Conservation (phyloP, 768 basidiomycete genomes). For the Strobilomyces confusus region DNA sequence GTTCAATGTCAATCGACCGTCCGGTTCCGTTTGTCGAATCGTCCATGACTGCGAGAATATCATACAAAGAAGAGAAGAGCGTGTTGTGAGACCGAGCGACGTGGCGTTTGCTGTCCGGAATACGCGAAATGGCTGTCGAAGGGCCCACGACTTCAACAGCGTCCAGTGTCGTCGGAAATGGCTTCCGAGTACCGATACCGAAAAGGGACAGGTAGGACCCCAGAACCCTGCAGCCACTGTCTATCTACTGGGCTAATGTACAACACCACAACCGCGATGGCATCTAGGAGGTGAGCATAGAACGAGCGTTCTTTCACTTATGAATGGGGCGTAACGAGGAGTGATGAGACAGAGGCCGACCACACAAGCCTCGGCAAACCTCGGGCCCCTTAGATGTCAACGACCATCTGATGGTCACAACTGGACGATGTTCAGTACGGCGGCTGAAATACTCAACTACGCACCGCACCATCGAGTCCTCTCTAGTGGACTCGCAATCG, state of each 20-base stretch:
- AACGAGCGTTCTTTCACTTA: not conserved
- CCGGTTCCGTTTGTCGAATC: constrained; percentile 9
- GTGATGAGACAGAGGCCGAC: not conserved
- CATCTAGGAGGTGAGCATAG: not conserved
- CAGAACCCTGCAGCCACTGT: not conserved
- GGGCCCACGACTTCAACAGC: not conserved
- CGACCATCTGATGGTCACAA: not conserved
- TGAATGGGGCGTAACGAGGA: not conserved
- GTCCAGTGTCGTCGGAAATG: not conserved
- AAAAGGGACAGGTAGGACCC: not conserved
- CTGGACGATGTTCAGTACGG: not conserved
- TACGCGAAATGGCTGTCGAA: not conserved
- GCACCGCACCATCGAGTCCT: not conserved
- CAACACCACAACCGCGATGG: not conserved
- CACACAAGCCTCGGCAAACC: not conserved
- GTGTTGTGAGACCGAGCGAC: not conserved
- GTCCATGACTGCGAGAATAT: constrained; percentile 13
- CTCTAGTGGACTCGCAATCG: not conserved
- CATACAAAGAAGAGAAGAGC: not conserved
- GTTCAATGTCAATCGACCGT: constrained; percentile 66
- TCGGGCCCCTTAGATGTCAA: not conserved
- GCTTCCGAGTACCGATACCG: not conserved
- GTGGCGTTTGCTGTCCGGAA: not conserved
- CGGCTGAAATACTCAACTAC: not conserved
- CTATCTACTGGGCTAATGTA: not conserved